Conservation (phyloP, 2,329 filamentous ascomycete genomes). For the Xylariales sp. region DNA sequence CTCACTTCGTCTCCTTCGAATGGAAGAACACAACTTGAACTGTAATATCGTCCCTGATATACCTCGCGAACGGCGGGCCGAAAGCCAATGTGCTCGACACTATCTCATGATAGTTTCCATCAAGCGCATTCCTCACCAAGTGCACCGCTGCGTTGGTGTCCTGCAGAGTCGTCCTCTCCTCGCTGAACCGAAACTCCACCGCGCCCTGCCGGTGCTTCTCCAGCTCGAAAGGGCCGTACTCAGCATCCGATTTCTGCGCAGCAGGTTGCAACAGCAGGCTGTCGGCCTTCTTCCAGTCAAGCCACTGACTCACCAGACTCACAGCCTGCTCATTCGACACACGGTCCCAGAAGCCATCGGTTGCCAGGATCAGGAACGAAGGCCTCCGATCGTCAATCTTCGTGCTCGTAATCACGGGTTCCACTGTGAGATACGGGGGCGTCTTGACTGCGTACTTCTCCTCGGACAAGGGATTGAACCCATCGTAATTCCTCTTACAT, state of each 20-base stretch:
- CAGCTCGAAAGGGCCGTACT: constrained; percentile 10
- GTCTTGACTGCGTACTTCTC: constrained; percentile 34
- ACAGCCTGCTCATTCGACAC: constrained; percentile 55
- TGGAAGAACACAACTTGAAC: constrained; percentile 79
- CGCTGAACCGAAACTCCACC: constrained; percentile 15
- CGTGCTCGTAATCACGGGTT: constrained; percentile 59
- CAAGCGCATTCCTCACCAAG: constrained; percentile 71
- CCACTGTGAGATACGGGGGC: constrained; percentile 61
- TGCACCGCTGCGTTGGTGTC: constrained; percentile 77
- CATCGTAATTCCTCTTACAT: constrained; percentile 43
- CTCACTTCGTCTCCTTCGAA: neutral
- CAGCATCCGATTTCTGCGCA: neutral
- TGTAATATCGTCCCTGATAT: constrained; percentile 68
- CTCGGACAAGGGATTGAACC: constrained; percentile 28
- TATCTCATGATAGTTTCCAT: constrained; percentile 66
- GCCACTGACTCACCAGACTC: constrained; percentile 51
- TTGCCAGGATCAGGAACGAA: constrained; percentile 62
- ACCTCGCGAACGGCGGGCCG: constrained; percentile 62
- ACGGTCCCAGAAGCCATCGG: constrained; percentile 63
- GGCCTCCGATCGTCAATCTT: constrained; percentile 39
- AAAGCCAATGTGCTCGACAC: constrained; percentile 66
- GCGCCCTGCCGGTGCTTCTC: neutral
- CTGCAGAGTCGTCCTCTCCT: constrained; percentile 64
- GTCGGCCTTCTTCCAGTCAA: constrained; percentile 27
- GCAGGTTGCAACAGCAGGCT: constrained; percentile 17